A percentile compares a stretch with the other conserved stretches of the same genome.
Conservation (phyloP, 768 basidiomycete species). For the Pisolithus sp. region DNA sequence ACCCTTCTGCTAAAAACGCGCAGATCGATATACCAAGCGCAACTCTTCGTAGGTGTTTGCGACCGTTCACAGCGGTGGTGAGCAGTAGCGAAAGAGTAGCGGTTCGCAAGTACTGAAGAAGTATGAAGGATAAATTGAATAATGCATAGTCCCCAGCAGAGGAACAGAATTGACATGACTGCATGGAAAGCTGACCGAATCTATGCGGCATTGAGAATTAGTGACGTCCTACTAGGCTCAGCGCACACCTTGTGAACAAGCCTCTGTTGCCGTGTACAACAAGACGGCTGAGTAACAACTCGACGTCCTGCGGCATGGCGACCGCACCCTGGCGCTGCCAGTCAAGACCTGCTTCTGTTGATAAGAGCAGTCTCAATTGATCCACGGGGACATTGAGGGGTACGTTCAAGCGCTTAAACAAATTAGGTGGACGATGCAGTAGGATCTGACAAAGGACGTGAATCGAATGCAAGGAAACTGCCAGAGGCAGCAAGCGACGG, state of each 20-base stretch:
- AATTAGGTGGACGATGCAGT: conserved; percentile 45
- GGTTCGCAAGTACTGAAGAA: conserved; percentile 56
- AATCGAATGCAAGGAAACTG: conserved; percentile 11
- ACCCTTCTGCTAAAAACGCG: conserved; percentile 48
- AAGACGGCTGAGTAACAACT: conserved; percentile 48
- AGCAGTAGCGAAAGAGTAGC: conserved; percentile 42
- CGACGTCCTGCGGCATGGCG: conserved; percentile 40
- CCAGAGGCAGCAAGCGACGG: conserved; percentile 6
- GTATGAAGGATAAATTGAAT: conserved; percentile 46
- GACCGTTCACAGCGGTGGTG: conserved; percentile 36
- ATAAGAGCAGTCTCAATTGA: conserved; percentile 40
- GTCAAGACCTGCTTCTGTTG: conserved; percentile 35
- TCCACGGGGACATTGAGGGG: conserved; percentile 52
- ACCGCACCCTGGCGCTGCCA: background rate
- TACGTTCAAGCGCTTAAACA: conserved; percentile 51
- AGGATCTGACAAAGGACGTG: conserved; percentile 12
- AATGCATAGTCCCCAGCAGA: conserved; percentile 55
- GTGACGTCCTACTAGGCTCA: background rate
- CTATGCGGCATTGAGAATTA: conserved; percentile 28
- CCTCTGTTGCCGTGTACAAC: conserved; percentile 51
- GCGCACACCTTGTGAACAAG: conserved; percentile 50
- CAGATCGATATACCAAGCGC: conserved; percentile 44
- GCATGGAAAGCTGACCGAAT: conserved; percentile 61
- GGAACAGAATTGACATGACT: conserved; percentile 61
- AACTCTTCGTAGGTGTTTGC: conserved; percentile 38